phyloP scores from a whole-genome alignment of 345 rosid genomes.

The Psidium guajava region DNA sequence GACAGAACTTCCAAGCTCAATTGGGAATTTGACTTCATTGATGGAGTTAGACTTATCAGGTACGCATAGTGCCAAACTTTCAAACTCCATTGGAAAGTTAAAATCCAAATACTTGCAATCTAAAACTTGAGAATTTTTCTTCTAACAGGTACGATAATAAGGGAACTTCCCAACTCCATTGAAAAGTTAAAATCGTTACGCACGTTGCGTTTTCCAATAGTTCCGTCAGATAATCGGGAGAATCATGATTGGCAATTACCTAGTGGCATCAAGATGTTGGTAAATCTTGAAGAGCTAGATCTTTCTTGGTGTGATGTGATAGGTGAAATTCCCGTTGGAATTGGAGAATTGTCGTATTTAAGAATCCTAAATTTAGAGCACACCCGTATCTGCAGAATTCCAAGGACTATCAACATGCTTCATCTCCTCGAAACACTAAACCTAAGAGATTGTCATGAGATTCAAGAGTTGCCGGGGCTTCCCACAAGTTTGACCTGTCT shows the following conservation, averaged over 20 bases:
- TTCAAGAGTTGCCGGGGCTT: not conserved
- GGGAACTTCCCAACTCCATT: not conserved
- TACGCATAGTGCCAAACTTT: not conserved
- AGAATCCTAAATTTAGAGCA: not conserved
- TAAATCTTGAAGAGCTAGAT: not conserved
- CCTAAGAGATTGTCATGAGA: not conserved
- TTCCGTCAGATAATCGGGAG: too few species aligned
- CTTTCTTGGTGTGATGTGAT: not conserved
- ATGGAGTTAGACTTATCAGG: not conserved
- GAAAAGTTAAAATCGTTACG: not conserved
- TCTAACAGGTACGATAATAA: fast-evolving
- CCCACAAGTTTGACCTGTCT: not conserved
- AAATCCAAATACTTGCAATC: too few species aligned
- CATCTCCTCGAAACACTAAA: not conserved
- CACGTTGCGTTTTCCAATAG: not conserved
- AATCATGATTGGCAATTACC: not conserved
- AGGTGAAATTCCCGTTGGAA: not conserved
- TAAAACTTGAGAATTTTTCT: not conserved
- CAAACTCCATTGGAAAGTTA: not conserved
- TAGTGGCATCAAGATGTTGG: not conserved
- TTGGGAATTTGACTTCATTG: not conserved
- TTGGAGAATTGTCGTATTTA: not conserved
- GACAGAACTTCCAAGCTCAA: not conserved
- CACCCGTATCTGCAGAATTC: not conserved
- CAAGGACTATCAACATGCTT: not conserved